A percentile compares a stretch with the other conserved stretches of the same genome.
These are phyloP conservation scores for Wickerhamomyces sp. DNA, from an alignment of 1,139 yeast species.

Conservation along the genomic window DNA sequence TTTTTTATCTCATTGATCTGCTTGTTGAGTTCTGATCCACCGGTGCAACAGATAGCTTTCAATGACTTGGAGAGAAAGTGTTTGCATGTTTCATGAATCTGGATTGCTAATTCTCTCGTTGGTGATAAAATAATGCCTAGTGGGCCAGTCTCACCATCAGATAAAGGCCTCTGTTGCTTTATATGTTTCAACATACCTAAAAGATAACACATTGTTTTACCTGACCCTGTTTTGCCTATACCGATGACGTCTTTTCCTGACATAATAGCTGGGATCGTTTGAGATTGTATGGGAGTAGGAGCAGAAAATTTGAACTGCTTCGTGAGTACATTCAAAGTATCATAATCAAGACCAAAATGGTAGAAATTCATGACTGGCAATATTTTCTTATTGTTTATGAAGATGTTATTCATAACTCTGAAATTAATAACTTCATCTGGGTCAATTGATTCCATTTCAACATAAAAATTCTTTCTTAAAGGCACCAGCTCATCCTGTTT, in stretches of 20 bases:
- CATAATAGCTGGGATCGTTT: conserved; percentile 88
- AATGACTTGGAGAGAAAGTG: conserved; percentile 49
- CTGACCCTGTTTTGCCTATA: conserved; percentile 95
- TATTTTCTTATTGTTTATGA: conserved; percentile 21
- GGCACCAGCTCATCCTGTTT: conserved; percentile 40
- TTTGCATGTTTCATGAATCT: conserved; percentile 65
- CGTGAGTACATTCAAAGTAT: conserved; percentile 39
- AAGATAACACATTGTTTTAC: conserved; percentile 86
- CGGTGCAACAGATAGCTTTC: conserved; percentile 78
- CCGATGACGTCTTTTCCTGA: conserved; percentile 89
- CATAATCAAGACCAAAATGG: conserved; percentile 71
- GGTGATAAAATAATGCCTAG: conserved; percentile 82
- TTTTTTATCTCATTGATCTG: conserved; percentile 79
- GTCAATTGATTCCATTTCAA: conserved; percentile 50
- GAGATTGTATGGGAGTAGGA: conserved; percentile 91
- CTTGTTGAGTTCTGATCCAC: conserved; percentile 83
- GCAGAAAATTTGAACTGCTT: conserved; percentile 45
- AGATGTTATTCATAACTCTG: conserved; percentile 23
- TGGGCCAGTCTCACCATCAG: conserved; percentile 60
- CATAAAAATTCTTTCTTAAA: conserved; percentile 61
- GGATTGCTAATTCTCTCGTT: conserved; percentile 88
- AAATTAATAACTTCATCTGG: conserved; percentile 25
- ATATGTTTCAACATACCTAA: conserved; percentile 84
- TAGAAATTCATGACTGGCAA: conserved; percentile 76
- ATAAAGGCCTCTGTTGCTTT: conserved; percentile 58